These are phyloP conservation scores for sorghum (Sorghum bicolor) DNA, from an alignment of 176 grass and related monocot species.

Conservation along the genomic window DNA sequence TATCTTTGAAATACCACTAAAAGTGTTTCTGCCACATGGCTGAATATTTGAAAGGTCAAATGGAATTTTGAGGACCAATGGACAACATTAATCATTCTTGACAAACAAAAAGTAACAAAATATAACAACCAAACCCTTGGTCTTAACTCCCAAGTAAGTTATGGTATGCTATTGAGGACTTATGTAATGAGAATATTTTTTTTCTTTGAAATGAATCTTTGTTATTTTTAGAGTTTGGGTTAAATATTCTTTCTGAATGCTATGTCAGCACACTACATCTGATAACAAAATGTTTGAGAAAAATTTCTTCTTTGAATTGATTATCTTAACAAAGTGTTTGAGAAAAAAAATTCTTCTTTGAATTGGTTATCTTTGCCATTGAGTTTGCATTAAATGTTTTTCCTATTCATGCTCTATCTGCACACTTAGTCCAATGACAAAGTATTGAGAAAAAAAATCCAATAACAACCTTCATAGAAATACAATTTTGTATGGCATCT, in stretches of 20 bases:
- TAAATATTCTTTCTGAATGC: neutral
- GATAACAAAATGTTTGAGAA: no score
- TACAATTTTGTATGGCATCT: neutral
- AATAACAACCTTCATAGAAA: neutral
- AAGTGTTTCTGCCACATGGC: neutral
- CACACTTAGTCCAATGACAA: neutral
- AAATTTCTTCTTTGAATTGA: neutral
- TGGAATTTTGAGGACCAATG: neutral
- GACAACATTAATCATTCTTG: neutral
- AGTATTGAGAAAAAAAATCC: neutral
- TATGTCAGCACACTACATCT: neutral
- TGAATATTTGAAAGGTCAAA: neutral
- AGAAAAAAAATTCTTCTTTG: neutral
- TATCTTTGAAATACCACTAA: neutral
- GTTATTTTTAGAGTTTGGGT: neutral
- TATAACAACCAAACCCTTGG: neutral
- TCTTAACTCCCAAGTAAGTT: neutral
- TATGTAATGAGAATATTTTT: neutral
- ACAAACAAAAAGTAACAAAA: neutral
- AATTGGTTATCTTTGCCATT: neutral
- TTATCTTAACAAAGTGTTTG: neutral
- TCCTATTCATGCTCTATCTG: neutral
- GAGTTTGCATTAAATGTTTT: neutral
- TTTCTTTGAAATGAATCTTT: neutral
- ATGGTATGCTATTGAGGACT: neutral